Conservation (phyloP, 2,329 filamentous ascomycete species). For the Acephala macrosclerotiorum region DNA sequence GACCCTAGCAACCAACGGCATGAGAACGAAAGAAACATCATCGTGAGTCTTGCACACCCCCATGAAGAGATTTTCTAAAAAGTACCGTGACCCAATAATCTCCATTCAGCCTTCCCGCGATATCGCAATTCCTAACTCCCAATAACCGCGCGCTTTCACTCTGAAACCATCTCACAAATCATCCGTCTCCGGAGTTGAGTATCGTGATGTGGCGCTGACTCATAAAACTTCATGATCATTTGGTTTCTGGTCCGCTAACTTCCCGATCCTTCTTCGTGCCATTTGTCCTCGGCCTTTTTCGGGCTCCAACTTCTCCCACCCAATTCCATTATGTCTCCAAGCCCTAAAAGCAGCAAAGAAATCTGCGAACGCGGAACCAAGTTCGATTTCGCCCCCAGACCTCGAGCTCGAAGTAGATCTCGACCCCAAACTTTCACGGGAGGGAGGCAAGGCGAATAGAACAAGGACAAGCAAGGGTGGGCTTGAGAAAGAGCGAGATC, state of each 20-base stretch:
- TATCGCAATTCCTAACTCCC: constrained; percentile 7
- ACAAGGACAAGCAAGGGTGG: not conserved
- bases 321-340: not conserved
- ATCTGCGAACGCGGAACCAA: not conserved
- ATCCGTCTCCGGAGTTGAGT: not conserved
- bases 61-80: constrained; percentile 13
- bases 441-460: not conserved
- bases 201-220: constrained; percentile 8
- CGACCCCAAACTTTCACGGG: not conserved
- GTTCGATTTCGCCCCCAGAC: not conserved
- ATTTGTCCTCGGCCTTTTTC: constrained; percentile 3
- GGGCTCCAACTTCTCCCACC: not conserved
- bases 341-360: not conserved
- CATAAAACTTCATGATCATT: not conserved
- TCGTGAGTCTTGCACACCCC: constrained; percentile 15
- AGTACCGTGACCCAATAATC: constrained; percentile 14
- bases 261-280: constrained; percentile 5
- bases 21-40: constrained; percentile 1
- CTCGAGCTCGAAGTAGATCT: no score
- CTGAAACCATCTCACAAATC: constrained; percentile 10
- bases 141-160: constrained; percentile 26
- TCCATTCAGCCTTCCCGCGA: not conserved
- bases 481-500: not conserved
- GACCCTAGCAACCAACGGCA: not conserved
- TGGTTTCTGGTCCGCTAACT: not conserved